Base-by-base conservation (phyloP, 169 alveolate species). In the Eimeria zaria region DNA sequence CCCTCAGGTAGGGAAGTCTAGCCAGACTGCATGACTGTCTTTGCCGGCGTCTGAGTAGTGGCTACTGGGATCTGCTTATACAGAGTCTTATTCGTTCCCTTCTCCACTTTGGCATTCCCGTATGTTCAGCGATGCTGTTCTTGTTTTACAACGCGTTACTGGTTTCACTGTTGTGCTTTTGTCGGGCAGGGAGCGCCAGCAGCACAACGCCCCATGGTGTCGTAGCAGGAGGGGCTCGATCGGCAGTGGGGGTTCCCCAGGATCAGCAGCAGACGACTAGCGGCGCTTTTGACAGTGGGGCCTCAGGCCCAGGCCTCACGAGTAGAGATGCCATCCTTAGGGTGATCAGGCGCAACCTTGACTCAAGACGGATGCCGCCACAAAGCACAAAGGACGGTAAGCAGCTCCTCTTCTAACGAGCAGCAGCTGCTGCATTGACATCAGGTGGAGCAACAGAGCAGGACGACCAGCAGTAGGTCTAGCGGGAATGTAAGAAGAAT, bases 291-390 rank as follows among this genome's bases (percentile, higher is more conserved):
- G 93, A 85, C 33, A 81, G 81, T 48, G 93, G 76, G 39, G 76
- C 93, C 16, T 12, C 93, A 39, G 93, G 93, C 62, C 33, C 76
- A 12, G 95, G 89, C 48, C 89, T 33, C 76, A 55, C 85, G 33
- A 91, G 84, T 78, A 84, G 96, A 22, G 96, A 91, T 27, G 96
- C 88, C 67, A 76, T 91, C 14, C 91, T 91, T 41, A 41, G 89
- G 80, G 91, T 83, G 69, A 76, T 91, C 53, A 69, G 96, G 27
- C 88, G 96, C 62, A 91, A 91, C 91, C 90, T 91, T 36, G 96
- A 91, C 67, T 76, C 96, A 27, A 39, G 96, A 48, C 80, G 93
- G 60, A 53, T 81, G 76, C 91, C 88, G 6, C 83, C 88, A 22
- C 96, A 91, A 27, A 83, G 96, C 71, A 71, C 91, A 22, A 81